Evolutionary conservation across 768 basidiomycete species (phyloP).

Genomic region (Suillus spraguei): DNA sequence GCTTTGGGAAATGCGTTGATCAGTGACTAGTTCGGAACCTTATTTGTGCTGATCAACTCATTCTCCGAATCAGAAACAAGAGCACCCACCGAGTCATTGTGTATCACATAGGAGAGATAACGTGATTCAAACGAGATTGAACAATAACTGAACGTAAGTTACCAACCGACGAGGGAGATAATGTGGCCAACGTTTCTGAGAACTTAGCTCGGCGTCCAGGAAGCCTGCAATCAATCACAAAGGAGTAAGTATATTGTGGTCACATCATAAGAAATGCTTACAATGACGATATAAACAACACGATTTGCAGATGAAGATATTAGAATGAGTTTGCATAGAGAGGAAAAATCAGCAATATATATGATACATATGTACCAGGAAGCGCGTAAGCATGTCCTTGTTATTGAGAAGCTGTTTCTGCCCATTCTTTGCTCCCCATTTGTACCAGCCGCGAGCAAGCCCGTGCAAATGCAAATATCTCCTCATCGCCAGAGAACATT

Average conservation of each 20-base stretch:
- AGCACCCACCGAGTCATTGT: background rate
- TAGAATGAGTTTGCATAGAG: background rate
- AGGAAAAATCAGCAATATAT: background rate
- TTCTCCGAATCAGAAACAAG: background rate
- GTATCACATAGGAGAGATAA: background rate
- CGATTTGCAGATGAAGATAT: background rate
- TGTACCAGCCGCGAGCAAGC: constrained; percentile 86
- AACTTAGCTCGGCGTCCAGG: background rate
- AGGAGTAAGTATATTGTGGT: background rate
- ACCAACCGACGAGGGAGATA: background rate
- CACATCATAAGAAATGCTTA: background rate
- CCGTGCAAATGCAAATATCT: constrained; percentile 95
- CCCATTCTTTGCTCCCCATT: constrained; percentile 93
- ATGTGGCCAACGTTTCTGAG: background rate
- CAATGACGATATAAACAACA: background rate
- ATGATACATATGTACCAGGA: constrained; percentile 1
- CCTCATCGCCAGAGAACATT: constrained; percentile 96
- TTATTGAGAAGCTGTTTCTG: constrained; percentile 38
- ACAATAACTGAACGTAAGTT: background rate
- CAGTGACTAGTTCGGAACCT: background rate
- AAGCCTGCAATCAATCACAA: background rate
- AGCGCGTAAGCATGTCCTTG: background rate
- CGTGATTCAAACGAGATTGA: background rate
- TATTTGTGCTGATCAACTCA: background rate
- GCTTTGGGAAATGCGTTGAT: background rate